These are phyloP conservation scores for Botrytis tulipae DNA, from an alignment of 2,329 filamentous ascomycete species.

Conservation along the genomic window DNA sequence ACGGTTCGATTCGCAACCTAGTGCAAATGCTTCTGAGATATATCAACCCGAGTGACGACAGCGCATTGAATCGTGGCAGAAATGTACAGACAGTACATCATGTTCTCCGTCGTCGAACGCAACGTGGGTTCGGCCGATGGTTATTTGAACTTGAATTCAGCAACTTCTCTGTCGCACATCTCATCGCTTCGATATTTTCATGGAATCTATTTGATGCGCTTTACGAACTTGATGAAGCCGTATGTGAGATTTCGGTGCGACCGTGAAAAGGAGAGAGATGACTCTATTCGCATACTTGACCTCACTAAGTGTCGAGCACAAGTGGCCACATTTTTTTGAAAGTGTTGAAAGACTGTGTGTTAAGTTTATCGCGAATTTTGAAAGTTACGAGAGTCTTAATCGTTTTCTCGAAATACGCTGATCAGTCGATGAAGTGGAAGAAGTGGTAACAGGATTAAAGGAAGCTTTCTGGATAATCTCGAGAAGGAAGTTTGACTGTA, in stretches of 20 bases:
- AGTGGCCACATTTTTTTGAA: neutral
- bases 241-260: neutral
- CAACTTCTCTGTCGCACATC: neutral
- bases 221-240: neutral
- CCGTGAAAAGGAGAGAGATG: neutral
- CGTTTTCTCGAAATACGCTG: neutral
- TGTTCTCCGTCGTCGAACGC: too few relatives aligned
- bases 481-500: neutral
- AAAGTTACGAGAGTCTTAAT: neutral
- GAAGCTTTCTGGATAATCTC: neutral
- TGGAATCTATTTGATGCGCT: neutral
- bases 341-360: neutral
- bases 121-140: too few relatives aligned
- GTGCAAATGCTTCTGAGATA: too few relatives aligned
- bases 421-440: slow-evolving; percentile 6
- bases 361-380: neutral
- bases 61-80: too few relatives aligned
- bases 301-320: neutral
- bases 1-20: too few relatives aligned
- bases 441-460: neutral
- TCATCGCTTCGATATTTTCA: neutral
- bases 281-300: neutral
- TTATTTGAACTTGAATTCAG: neutral
- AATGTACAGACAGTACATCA: too few relatives aligned
- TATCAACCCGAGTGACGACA: too few relatives aligned